Conservation (phyloP, 2,329 filamentous ascomycete genomes). For the Ophiostoma angusticollis region DNA sequence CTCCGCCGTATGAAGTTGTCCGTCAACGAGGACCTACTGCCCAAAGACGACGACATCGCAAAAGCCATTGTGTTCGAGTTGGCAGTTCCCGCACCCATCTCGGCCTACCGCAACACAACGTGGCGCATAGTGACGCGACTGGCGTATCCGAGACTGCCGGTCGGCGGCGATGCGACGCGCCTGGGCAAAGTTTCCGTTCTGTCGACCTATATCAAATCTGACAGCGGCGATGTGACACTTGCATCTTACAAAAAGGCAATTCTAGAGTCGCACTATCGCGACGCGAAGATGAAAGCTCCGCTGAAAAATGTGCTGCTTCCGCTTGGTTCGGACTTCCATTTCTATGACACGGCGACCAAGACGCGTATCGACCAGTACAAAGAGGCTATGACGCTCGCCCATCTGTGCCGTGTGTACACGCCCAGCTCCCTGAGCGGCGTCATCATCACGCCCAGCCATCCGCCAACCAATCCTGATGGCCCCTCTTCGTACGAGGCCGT, state of each 20-base stretch:
- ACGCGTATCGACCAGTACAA: constrained; percentile 26
- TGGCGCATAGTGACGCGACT: constrained; percentile 25
- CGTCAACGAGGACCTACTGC: constrained; percentile 28
- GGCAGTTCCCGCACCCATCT: constrained; percentile 20
- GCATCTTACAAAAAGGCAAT: constrained; percentile 11
- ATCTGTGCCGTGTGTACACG: constrained; percentile 26
- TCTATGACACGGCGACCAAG: constrained; percentile 29
- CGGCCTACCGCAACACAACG: constrained; percentile 28
- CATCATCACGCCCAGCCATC: constrained; percentile 20
- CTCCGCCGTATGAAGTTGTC: constrained; percentile 23
- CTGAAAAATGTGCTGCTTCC: constrained; percentile 30
- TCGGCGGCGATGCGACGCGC: too few species aligned
- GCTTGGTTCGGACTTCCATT: constrained; percentile 32
- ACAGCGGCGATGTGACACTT: neutral
- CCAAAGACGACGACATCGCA: constrained; percentile 18
- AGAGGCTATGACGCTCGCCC: constrained; percentile 27
- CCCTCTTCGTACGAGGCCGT: constrained; percentile 43
- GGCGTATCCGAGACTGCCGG: constrained; percentile 12
- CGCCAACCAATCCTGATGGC: constrained; percentile 21
- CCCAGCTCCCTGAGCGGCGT: constrained; percentile 23
- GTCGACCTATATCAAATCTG: neutral
- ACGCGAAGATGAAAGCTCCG: constrained; percentile 26
- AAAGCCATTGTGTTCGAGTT: constrained; percentile 31
- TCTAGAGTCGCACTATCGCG: constrained; percentile 33
- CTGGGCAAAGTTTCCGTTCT: too few species aligned